Evolutionary conservation across 305 asterid species (phyloP).

Genomic region (Andrographis paniculata): DNA sequence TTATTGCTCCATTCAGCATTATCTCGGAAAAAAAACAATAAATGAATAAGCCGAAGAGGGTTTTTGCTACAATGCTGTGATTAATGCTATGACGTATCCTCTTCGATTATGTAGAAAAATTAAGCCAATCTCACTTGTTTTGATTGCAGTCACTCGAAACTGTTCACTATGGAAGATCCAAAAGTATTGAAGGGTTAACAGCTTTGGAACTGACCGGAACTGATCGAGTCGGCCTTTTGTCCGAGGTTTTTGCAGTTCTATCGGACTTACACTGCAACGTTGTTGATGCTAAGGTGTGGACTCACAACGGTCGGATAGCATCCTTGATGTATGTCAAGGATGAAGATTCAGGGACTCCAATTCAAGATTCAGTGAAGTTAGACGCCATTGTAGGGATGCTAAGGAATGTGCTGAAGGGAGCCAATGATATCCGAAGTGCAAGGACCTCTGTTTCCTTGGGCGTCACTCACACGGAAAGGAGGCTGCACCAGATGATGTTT

Average conservation of each 20-base stretch:
- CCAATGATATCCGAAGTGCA: constrained; percentile 69
- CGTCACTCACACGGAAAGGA: constrained; percentile 75
- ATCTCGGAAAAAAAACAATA: background rate
- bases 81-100: too few species aligned
- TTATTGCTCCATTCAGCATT: background rate
- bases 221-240: constrained; percentile 74
- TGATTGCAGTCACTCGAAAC: constrained; percentile 63
- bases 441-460: constrained; percentile 57
- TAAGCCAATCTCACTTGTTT: background rate
- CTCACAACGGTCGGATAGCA: constrained; percentile 83
- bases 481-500: constrained; percentile 99
- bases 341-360: constrained; percentile 50
- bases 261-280: constrained; percentile 57
- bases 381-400: constrained; percentile 50
- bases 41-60: background rate
- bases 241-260: constrained; percentile 85
- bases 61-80: background rate
- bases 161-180: constrained; percentile 55
- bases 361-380: constrained; percentile 53
- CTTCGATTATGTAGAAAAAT: too few species aligned
- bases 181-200: constrained; percentile 57
- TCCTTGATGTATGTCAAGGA: constrained; percentile 65
- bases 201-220: constrained; percentile 81
- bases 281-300: constrained; percentile 89
- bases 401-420: constrained; percentile 87